Evolutionary conservation across 1,139 yeast genomes (phyloP).

Genomic region (Zygosaccharomyces pseudobailii): DNA sequence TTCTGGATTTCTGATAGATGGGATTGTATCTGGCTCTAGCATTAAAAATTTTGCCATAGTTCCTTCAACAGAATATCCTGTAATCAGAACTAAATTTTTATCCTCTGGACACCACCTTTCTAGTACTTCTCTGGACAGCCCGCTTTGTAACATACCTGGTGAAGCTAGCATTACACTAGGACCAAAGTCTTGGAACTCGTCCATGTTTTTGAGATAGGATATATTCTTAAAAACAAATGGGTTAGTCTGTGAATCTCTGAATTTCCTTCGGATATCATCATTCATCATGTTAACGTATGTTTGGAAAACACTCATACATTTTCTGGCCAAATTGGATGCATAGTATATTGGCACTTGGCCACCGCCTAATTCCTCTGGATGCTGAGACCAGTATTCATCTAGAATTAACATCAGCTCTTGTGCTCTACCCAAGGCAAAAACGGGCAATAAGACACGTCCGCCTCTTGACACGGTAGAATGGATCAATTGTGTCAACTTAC

Average conservation of each 20-base stretch:
- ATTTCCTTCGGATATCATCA: constrained; percentile 74
- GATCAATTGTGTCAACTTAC: constrained; percentile 70
- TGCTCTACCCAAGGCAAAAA: constrained; percentile 94
- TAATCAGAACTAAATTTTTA: constrained; percentile 76
- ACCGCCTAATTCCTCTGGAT: constrained; percentile 70
- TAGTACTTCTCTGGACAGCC: constrained; percentile 82
- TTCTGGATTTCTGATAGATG: constrained; percentile 75
- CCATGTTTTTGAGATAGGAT: constrained; percentile 72
- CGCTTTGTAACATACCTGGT: constrained; percentile 98
- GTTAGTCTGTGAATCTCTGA: constrained; percentile 69
- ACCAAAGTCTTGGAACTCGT: constrained; percentile 84
- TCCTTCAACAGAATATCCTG: constrained; percentile 98
- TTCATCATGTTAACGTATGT: constrained; percentile 97
- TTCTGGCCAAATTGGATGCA: constrained; percentile 89
- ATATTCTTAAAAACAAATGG: constrained; percentile 90
- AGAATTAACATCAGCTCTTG: constrained; percentile 84
- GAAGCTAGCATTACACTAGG: constrained; percentile 96
- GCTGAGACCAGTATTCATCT: constrained; percentile 90
- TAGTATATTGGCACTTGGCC: constrained; percentile 70
- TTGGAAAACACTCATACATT: constrained; percentile 96
- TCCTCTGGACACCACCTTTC: constrained; percentile 99
- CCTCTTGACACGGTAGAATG: constrained; percentile 84
- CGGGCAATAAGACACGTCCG: constrained; percentile 89
- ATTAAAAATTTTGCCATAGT: constrained; percentile 90
- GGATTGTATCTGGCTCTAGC: constrained; percentile 84